These are phyloP conservation scores for Fraxinus anomala DNA, from an alignment of 257 asterid genomes.

Conservation along the genomic window DNA sequence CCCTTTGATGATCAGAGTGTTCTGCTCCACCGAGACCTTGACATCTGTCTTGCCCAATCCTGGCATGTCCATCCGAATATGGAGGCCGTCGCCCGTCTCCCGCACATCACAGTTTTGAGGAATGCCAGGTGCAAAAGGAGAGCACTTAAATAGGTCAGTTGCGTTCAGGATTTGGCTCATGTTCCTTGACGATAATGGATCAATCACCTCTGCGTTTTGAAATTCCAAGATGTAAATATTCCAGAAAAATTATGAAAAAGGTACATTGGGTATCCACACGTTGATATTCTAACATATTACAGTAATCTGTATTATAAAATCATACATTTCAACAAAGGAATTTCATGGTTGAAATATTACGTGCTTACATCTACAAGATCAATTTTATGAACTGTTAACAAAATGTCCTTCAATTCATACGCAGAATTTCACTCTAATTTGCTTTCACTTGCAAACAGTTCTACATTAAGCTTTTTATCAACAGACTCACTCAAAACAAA, in stretches of 20 bases:
- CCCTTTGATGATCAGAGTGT: slow-evolving; percentile 2
- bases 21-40: slow-evolving; percentile 11
- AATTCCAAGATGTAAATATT: background rate
- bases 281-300: background rate
- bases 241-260: background rate
- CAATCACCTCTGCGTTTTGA: background rate
- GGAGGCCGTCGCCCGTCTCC: background rate
- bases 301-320: background rate
- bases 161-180: background rate
- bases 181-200: background rate
- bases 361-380: background rate
- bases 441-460: background rate
- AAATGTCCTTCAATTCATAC: background rate
- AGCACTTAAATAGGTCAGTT: background rate
- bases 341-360: background rate
- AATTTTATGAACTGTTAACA: too few relatives aligned
- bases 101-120: background rate
- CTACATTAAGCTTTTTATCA: background rate
- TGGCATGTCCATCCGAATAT: slow-evolving; percentile 10
- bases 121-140: background rate
- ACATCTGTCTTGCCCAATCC: slow-evolving; percentile 11
- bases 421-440: background rate
- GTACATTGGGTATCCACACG: background rate
- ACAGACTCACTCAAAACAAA: background rate
- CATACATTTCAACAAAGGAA: background rate